A percentile compares a stretch with the other conserved stretches of the same genome.
phyloP scores from a whole-genome alignment of 2,329 filamentous ascomycete genomes.

The Alternaria triticimaculans region DNA sequence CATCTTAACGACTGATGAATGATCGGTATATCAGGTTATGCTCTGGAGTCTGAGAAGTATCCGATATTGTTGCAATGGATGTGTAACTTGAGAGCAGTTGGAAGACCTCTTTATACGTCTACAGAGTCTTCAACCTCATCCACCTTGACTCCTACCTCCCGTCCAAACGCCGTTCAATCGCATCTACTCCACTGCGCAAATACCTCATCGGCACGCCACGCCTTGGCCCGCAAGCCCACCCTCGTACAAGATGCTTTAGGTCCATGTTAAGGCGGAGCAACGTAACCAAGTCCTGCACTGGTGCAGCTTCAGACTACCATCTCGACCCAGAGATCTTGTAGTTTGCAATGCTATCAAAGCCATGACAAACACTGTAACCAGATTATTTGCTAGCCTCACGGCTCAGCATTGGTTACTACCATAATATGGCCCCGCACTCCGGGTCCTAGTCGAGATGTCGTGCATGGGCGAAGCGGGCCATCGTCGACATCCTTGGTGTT shows the following conservation, averaged over 20 bases:
- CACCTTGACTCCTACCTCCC: neutral
- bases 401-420: neutral
- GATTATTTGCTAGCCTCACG: neutral
- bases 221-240: constrained; percentile 1
- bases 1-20: constrained; percentile 30
- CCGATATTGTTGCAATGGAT: constrained; percentile 21
- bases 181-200: neutral
- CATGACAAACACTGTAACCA: constrained; percentile 21
- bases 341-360: constrained; percentile 6
- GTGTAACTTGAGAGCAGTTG: constrained; percentile 7
- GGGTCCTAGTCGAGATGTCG: neutral
- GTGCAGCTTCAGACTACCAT: neutral
- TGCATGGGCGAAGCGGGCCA: constrained; percentile 1
- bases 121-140: neutral
- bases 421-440: neutral
- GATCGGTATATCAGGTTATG: neutral
- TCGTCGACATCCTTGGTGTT: neutral
- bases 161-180: neutral
- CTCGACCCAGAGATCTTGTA: neutral
- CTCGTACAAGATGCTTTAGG: constrained; percentile 1
- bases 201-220: neutral
- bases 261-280: constrained; percentile 4
- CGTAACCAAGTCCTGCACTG: constrained; percentile 9
- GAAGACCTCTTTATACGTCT: constrained; percentile 34
- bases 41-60: constrained; percentile 4